Percentiles rank a stretch among this genome's conserved stretches.
These are phyloP conservation scores for Nothomitra cinnamomea DNA, from an alignment of 2,329 filamentous ascomycete species.

Conservation along the genomic window DNA sequence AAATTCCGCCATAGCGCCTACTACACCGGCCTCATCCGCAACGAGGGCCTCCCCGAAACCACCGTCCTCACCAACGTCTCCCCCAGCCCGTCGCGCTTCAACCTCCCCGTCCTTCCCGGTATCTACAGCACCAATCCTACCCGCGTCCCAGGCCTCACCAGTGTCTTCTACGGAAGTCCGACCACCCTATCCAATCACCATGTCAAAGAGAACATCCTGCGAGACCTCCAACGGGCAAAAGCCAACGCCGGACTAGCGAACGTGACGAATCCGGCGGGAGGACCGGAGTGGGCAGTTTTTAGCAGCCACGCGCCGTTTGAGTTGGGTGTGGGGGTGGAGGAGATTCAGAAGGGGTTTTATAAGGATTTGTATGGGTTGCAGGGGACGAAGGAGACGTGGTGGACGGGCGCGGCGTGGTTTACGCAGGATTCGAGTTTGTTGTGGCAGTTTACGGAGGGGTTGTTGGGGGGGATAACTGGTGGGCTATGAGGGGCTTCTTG, in stretches of 20 bases:
- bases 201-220: not conserved
- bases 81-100: constrained; percentile 5
- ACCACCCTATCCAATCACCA: not conserved
- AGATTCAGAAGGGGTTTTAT: constrained; percentile 11
- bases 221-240: not conserved
- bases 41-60: not conserved
- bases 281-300: constrained; percentile 10
- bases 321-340: constrained; percentile 16
- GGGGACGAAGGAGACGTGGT: constrained; percentile 24
- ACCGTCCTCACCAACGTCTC: constrained; percentile 4
- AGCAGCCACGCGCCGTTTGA: constrained; percentile 16
- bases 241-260: not conserved
- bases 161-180: constrained; percentile 2
- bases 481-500: no score
- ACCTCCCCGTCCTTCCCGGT: constrained; percentile 5
- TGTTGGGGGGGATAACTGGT: no score
- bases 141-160: constrained; percentile 3
- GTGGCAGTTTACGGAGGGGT: not conserved
- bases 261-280: no score
- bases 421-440: not conserved
- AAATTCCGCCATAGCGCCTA: not conserved
- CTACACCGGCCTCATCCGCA: not conserved
- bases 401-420: constrained; percentile 19
- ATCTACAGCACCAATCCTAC: constrained; percentile 5
- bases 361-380: constrained; percentile 22